Conservation (phyloP, 2,329 filamentous ascomycete species). For the Colletotrichum acutatum region DNA sequence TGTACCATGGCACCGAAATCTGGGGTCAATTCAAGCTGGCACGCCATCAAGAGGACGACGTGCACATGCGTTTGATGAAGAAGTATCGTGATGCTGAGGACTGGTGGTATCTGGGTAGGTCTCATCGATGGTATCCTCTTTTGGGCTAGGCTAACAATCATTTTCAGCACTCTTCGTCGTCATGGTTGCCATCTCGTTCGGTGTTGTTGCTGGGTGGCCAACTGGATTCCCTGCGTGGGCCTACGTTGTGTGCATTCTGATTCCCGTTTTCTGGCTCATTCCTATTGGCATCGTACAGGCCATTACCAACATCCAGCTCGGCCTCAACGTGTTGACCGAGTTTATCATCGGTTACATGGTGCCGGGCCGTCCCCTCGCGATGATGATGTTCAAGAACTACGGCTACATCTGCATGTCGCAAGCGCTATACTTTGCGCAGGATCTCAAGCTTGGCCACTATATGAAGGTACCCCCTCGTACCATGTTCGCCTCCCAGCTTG, state of each 20-base stretch:
- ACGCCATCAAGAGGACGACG: constrained; percentile 66
- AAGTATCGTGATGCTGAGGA: constrained; percentile 69
- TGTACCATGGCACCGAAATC: constrained; percentile 67
- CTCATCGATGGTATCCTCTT: constrained; percentile 34
- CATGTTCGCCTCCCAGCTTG: constrained; percentile 69
- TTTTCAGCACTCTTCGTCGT: constrained; percentile 56
- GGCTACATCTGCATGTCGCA: constrained; percentile 76
- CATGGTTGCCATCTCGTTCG: constrained; percentile 67
- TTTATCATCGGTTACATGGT: constrained; percentile 80
- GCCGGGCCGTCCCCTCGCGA: constrained; percentile 75
- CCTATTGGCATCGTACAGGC: constrained; percentile 71
- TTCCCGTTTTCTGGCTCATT: constrained; percentile 68
- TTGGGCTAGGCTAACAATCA: not conserved
- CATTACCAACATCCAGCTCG: constrained; percentile 71
- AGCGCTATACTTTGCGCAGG: constrained; percentile 72
- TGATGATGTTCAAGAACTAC: constrained; percentile 85
- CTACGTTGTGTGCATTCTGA: constrained; percentile 65
- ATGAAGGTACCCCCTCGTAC: constrained; percentile 73
- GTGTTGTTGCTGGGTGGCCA: constrained; percentile 64
- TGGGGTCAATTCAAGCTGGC: constrained; percentile 65
- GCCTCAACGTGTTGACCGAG: constrained; percentile 78
- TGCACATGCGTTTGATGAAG: constrained; percentile 71
- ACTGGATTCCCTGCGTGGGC: constrained; percentile 70
- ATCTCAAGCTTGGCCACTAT: constrained; percentile 76
- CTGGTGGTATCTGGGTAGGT: constrained; percentile 67